phyloP scores from a whole-genome alignment of 371 early-diverging fungal species.

The Coemansia linderi region DNA sequence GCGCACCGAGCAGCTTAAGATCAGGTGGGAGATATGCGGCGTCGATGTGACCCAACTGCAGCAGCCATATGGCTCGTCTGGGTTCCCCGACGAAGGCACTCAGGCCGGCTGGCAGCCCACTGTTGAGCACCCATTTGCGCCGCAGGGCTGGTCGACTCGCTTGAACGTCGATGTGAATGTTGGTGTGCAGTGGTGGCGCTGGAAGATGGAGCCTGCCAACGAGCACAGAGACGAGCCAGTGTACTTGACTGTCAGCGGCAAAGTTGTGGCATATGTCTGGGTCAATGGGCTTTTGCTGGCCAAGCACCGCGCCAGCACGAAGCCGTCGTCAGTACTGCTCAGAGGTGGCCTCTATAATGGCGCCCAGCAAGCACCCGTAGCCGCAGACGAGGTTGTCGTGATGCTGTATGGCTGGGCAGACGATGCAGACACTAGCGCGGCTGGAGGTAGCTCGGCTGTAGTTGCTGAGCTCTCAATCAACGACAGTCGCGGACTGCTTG shows the following conservation, averaged over 20 bases:
- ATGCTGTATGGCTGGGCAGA: constrained; percentile 52
- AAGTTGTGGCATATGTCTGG: constrained; percentile 33
- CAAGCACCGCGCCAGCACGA: constrained; percentile 19
- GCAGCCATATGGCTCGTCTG: constrained; percentile 65
- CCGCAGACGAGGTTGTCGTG: constrained; percentile 18
- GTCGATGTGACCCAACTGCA: constrained; percentile 66
- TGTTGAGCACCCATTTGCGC: constrained; percentile 40
- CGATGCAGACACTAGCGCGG: constrained; percentile 17
- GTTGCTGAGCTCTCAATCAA: constrained; percentile 29
- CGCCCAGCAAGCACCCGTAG: neutral
- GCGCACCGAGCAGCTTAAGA: constrained; percentile 44
- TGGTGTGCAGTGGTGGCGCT: constrained; percentile 50
- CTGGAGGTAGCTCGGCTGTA: constrained; percentile 4
- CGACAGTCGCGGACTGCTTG: neutral
- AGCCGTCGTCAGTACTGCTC: constrained; percentile 17
- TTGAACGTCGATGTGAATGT: constrained; percentile 22
- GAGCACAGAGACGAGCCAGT: constrained; percentile 11
- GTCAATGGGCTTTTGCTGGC: constrained; percentile 32
- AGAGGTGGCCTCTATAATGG: constrained; percentile 19
- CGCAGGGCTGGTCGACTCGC: constrained; percentile 37
- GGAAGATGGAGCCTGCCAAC: constrained; percentile 18
- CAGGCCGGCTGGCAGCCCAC: constrained; percentile 36
- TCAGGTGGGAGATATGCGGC: constrained; percentile 74
- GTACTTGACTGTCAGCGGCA: constrained; percentile 31
- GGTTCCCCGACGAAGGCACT: constrained; percentile 72